phyloP scores from a whole-genome alignment of 345 rosid species.

The Gossypium turneri region DNA sequence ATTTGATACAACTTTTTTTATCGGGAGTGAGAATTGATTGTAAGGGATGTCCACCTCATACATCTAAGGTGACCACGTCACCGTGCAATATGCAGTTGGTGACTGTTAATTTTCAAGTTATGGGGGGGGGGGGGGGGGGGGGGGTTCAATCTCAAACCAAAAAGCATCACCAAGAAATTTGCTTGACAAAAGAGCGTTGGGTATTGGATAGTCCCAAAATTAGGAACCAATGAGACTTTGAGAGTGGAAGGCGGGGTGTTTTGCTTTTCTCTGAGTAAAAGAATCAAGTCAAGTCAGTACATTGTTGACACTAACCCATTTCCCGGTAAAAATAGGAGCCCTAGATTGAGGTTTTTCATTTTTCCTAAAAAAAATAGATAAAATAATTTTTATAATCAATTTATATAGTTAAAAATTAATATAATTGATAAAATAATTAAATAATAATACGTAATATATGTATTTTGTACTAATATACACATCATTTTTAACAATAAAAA shows the following conservation, averaged over 20 bases:
- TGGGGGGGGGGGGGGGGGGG: rapidly evolving
- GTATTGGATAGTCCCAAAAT: constrained; percentile 18
- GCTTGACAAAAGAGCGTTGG: neutral
- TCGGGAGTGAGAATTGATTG: neutral
- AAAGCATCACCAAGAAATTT: neutral
- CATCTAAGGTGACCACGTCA: constrained; percentile 34
- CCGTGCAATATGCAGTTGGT: constrained; percentile 31
- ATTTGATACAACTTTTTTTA: too few species aligned
- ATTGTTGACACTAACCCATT: neutral
- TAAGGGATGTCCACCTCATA: neutral
- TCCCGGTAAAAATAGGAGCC: too few species aligned
- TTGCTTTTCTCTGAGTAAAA: too few species aligned
- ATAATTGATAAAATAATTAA: too few species aligned
- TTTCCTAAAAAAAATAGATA: too few species aligned
- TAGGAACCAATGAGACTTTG: constrained; percentile 22
- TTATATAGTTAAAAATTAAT: too few species aligned
- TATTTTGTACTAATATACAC: too few species aligned
- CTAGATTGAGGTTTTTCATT: too few species aligned
- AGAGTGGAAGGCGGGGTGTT: neutral
- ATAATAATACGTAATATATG: too few species aligned
- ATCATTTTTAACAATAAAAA: too few species aligned
- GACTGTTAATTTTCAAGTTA: neutral
- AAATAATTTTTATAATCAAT: too few species aligned
- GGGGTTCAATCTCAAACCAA: neutral
- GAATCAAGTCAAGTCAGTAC: neutral